These are phyloP conservation scores for Aspergillus puulaauensis DNA, from an alignment of 2,329 filamentous ascomycete species.

Conservation along the genomic window DNA sequence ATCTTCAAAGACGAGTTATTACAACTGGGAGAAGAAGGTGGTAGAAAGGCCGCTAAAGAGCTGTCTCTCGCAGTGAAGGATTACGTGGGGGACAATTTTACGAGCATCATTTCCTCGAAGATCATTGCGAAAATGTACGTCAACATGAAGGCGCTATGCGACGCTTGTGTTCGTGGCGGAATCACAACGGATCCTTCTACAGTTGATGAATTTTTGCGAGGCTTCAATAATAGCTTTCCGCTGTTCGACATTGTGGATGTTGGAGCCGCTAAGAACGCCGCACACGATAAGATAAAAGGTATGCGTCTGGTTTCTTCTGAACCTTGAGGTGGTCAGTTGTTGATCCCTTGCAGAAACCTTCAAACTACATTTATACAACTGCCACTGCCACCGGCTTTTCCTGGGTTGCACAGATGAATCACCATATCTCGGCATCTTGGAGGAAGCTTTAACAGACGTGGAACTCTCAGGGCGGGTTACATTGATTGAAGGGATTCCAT, in stretches of 20 bases:
- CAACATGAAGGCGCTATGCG: slow-evolving; percentile 52
- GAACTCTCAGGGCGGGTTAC: slow-evolving; percentile 51
- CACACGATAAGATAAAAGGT: slow-evolving; percentile 51
- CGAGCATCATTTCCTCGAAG: slow-evolving; percentile 46
- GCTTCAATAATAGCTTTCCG: slow-evolving; percentile 54
- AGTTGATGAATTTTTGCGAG: slow-evolving; percentile 54
- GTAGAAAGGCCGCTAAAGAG: slow-evolving; percentile 52
- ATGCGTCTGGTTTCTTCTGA: slow-evolving; percentile 18
- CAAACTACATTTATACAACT: slow-evolving; percentile 56
- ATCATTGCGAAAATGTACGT: slow-evolving; percentile 55
- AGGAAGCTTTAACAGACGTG: slow-evolving; percentile 48
- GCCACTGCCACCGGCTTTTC: slow-evolving; percentile 61
- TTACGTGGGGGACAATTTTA: slow-evolving; percentile 44
- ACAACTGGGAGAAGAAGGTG: slow-evolving; percentile 52
- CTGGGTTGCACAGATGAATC: slow-evolving; percentile 60
- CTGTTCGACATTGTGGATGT: slow-evolving; percentile 54
- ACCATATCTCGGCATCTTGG: slow-evolving; percentile 54
- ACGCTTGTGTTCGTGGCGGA: slow-evolving; percentile 48
- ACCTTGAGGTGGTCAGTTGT: slow-evolving; percentile 22
- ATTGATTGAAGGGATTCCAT: slow-evolving; percentile 57
- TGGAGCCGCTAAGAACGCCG: slow-evolving; percentile 44
- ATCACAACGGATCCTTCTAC: slow-evolving; percentile 42
- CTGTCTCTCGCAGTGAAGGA: slow-evolving; percentile 46
- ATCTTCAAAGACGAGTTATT: slow-evolving; percentile 55
- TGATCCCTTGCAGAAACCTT: slow-evolving; percentile 47